A percentile compares a stretch with the other conserved stretches of the same genome.
Evolutionary conservation across 2,329 filamentous ascomycete species (phyloP).

Genomic region (Pseudopyricularia javanii): DNA sequence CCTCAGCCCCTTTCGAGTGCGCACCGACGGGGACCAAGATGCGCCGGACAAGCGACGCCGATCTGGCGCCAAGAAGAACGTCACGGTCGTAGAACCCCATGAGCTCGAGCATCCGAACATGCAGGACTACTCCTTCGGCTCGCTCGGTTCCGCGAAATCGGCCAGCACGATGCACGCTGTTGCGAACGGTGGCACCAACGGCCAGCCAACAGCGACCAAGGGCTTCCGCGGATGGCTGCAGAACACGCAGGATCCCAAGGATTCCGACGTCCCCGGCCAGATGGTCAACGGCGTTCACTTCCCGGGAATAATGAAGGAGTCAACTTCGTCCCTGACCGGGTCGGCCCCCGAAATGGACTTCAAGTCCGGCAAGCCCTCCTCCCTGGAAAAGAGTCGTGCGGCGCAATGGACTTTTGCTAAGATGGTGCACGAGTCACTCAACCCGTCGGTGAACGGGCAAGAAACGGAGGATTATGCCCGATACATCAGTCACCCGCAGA

Average conservation of each 20-base stretch:
- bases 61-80: conserved; percentile 44
- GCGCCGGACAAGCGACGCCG: conserved; percentile 41
- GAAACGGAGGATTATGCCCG: conserved; percentile 80
- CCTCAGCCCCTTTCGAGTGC: conserved; percentile 76
- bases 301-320: conserved; percentile 47
- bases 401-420: conserved; percentile 84
- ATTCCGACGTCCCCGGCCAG: conserved; percentile 2
- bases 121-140: conserved; percentile 27
- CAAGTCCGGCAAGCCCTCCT: conserved; percentile 33
- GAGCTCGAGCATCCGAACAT: conserved; percentile 20
- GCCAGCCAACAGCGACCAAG: conserved; percentile 1
- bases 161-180: not conserved
- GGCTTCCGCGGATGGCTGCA: conserved; percentile 7
- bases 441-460: conserved; percentile 64
- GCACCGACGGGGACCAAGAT: conserved; percentile 45
- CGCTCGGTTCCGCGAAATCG: conserved; percentile 9
- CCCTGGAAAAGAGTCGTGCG: conserved; percentile 65
- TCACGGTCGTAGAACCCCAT: conserved; percentile 55
- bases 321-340: conserved; percentile 8
- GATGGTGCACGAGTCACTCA: conserved; percentile 72
- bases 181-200: not conserved
- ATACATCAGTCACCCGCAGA: conserved; percentile 83
- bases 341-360: not conserved
- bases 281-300: conserved; percentile 11
- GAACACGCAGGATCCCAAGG: conserved; percentile 17